Evolutionary conservation across 2,329 filamentous ascomycete species (phyloP), one percentile per base, ranked within the genome.

Genomic region (Hymenoscyphus fructigenus): DNA sequence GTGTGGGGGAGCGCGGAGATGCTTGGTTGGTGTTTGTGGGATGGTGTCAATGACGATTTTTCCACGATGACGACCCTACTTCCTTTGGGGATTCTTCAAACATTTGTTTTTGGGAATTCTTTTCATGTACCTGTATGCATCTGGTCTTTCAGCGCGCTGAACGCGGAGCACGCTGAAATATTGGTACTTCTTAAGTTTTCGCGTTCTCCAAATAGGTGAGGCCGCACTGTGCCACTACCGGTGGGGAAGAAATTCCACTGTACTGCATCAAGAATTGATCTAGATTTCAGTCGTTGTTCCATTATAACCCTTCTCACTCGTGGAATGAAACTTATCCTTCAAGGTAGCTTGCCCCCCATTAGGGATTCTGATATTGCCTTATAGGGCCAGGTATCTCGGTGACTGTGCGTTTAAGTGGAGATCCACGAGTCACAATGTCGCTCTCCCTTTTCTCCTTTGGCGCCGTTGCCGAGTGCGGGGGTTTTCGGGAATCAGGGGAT

Each of bases 401-500:
- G 44, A 50, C 44, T 50, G 44, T 50, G 44, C 44, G 44, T 50
- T 50, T 50, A 3, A 26, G 44, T 50, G 44, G 44, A 20, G 44
- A 50, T 12, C 44, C 44, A 20, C 20, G 29, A 32, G 29, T 32
- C 29, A 32, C 29, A 32, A 32, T 32, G 29, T 32, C 29, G 29
- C 29, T 32, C 29, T 32, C 5, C 44, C 44, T 23, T 50, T 50
- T 50, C n/a, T 50, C n/a, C n/a, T 50, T 50, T 50, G 44, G 44
- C 44, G 44, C 44, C n/a, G 44, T 50, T 50, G 44, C 44, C 44
- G 44, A 36, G 44, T 50, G 44, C 44, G 44, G 44, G 44, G 44
- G 23, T 50, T 50, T 50, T 50, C 9, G 17, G 44, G n/a, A 20
- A 23, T 36, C 34, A n/a, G 41, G 41, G 41, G 2, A 44, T n/a